phyloP scores from a whole-genome alignment of 306 rosid species.

The Acmispon strigosus region DNA sequence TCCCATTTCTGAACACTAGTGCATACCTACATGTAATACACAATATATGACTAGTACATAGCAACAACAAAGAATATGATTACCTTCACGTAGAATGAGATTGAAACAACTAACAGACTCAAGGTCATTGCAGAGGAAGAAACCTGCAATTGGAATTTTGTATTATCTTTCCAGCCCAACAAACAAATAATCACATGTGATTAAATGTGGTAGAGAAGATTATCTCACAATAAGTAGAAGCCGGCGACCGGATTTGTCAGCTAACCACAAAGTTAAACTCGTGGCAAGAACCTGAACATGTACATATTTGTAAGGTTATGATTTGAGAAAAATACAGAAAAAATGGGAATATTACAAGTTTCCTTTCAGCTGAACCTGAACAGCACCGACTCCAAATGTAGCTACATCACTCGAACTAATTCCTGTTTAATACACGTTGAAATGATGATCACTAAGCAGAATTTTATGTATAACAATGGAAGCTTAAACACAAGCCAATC shows the following conservation, averaged over 20 bases:
- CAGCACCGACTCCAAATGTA: constrained; percentile 79
- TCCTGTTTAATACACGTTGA: constrained; percentile 41
- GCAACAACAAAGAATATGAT: neutral
- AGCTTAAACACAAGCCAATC: constrained; percentile 1
- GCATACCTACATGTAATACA: neutral
- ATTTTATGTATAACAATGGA: neutral
- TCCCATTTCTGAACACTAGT: neutral
- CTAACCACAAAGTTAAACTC: constrained; percentile 71
- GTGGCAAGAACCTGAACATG: constrained; percentile 76
- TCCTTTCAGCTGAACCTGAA: constrained; percentile 60
- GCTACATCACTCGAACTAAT: constrained; percentile 65
- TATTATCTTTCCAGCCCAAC: neutral
- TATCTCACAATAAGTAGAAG: constrained; percentile 83
- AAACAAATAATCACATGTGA: constrained; percentile 3
- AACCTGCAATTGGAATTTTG: constrained; percentile 45
- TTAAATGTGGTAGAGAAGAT: constrained; percentile 9
- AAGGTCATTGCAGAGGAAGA: constrained; percentile 73
- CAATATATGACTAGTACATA: neutral
- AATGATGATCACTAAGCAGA: constrained; percentile 10
- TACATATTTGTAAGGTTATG: constrained; percentile 19
- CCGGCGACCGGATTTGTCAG: constrained; percentile 82
- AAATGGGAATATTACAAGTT: constrained; percentile 24
- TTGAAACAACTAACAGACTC: constrained; percentile 68
- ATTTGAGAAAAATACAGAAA: constrained; percentile 19
- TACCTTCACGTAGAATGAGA: constrained; percentile 76